Percentiles rank a stretch among this genome's conserved stretches.
Conservation (phyloP, 1,284 basidiomycete species). For the Ceratobasidium papillatum region DNA sequence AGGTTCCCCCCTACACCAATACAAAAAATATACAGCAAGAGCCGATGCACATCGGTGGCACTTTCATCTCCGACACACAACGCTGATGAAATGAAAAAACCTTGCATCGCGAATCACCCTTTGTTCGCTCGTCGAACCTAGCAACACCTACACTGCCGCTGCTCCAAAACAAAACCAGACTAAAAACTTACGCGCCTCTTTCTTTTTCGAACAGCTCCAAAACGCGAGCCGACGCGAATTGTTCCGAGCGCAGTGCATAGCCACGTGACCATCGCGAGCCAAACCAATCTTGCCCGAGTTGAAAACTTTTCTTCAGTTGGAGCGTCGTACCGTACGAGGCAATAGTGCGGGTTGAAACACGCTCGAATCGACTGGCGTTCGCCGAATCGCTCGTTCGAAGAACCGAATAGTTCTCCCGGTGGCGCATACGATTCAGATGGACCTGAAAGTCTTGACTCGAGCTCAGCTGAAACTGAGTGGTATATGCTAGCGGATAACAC, state of each 20-base stretch:
- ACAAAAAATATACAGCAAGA: background rate
- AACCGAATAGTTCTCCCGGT: background rate
- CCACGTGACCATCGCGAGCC: constrained; percentile 15
- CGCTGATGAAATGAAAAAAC: background rate
- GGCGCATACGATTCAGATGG: too few species aligned
- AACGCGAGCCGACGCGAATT: background rate
- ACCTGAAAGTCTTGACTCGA: too few species aligned
- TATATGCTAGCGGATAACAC: too few species aligned
- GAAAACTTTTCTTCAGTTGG: background rate
- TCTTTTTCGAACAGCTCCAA: background rate
- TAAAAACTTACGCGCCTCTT: too few species aligned
- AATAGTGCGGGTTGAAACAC: background rate
- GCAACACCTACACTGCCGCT: background rate
- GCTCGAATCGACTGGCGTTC: background rate
- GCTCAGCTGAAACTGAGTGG: too few species aligned
- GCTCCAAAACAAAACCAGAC: background rate
- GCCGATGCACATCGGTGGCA: constrained; percentile 7
- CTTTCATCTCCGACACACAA: background rate
- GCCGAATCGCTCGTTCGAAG: background rate
- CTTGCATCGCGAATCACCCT: background rate
- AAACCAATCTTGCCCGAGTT: background rate
- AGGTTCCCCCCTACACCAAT: background rate
- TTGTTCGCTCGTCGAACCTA: background rate
- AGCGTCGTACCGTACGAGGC: background rate
- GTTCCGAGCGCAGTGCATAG: background rate